Base-by-base conservation (phyloP, 2,329 filamentous ascomycete genomes). In the Fusarium clavum region DNA sequence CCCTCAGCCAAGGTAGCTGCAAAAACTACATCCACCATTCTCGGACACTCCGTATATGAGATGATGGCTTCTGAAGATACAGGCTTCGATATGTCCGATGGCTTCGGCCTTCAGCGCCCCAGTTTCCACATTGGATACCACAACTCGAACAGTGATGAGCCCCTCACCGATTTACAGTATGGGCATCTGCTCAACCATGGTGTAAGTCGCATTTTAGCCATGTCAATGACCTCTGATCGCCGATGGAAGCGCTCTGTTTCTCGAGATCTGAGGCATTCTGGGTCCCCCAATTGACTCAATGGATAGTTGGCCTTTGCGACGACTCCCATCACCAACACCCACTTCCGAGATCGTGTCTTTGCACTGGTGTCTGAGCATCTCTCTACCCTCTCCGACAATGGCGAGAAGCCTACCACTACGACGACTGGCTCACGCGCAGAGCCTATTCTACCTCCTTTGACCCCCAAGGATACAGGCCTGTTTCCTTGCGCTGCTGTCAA, bases 241-340 rank as follows among this genome's bases (percentile, higher is more conserved):
- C 49, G 25, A 47, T 44, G 38, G 22, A 38, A 51, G 27, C 25
- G 10, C 18, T 48, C 24, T 57, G 16, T n/a, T 47, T 22, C 45
- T 16, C 29, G 34, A 8, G 34, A 14, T 29, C 27, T 22, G 44
- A 47, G 40, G 45, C 48, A 53, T 32, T 45, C 46, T 18, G 24
- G 55, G 48, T 40, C 52, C 49, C 49, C 40, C 57, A 49, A 68
- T 70, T 75, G 64, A 76, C 73, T 64, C 61, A 43, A 29, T 52
- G 24, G 54, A 67, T 57, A 94, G 92, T 93, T 95, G 83, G 88
- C 91, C 77, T 93, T 94, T 83, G 86, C 92, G 69, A 94, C 92
- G 7, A 90, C 89, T 20, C 91, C 92, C 53, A 90, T 97, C 77
- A 95, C 92, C 41, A 96, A 92, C 75, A 79, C 83, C 22, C 85